Conservation (phyloP, 2,329 filamentous ascomycete species). For the Mycosphaerelloides madeirae region DNA sequence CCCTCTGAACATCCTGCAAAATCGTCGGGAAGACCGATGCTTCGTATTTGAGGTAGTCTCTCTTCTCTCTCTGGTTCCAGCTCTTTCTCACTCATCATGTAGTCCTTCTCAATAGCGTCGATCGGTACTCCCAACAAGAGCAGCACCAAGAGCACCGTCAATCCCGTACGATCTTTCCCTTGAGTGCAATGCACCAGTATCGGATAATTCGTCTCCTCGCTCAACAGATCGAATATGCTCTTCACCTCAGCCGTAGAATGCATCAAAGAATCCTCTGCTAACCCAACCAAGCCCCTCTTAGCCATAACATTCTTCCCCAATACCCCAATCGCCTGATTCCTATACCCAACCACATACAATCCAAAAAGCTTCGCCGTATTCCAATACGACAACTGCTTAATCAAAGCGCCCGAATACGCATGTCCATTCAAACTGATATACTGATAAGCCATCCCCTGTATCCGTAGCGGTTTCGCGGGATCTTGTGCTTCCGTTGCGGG, state of each 20-base stretch:
- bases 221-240: constrained; percentile 48
- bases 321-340: constrained; percentile 64
- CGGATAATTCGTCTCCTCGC: constrained; percentile 52
- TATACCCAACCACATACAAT: constrained; percentile 62
- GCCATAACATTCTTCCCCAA: constrained; percentile 67
- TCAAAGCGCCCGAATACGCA: constrained; percentile 62
- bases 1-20: constrained; percentile 64
- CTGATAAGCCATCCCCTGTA: constrained; percentile 59
- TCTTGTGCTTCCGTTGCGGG: constrained; percentile 45
- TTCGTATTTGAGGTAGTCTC: constrained; percentile 62
- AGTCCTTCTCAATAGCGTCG: constrained; percentile 65
- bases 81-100: constrained; percentile 59
- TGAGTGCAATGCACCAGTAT: constrained; percentile 78
- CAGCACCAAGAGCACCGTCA: constrained; percentile 64
- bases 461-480: constrained; percentile 41
- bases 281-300: constrained; percentile 64
- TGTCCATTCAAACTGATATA: constrained; percentile 71
- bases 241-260: constrained; percentile 60
- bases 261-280: constrained; percentile 66
- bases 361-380: constrained; percentile 59
- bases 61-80: constrained; percentile 58
- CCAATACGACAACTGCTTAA: constrained; percentile 64
- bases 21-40: constrained; percentile 67
- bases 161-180: constrained; percentile 78
- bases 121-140: constrained; percentile 57